These are phyloP conservation scores for Yamadazyma blattariae DNA, from an alignment of 1,139 yeast genomes.

Conservation along the genomic window DNA sequence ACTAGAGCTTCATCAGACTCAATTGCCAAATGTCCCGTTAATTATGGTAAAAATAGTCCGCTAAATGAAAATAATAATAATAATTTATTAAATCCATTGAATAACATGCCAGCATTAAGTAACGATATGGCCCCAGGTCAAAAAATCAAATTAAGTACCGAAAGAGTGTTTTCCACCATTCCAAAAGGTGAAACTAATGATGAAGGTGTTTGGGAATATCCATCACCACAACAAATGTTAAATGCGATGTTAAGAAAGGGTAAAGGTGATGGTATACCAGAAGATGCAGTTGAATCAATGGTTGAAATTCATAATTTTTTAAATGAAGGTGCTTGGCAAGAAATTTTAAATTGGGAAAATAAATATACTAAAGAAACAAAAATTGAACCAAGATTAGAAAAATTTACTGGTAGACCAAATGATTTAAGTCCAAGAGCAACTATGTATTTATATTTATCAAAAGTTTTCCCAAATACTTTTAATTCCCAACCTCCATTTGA, in stretches of 20 bases:
- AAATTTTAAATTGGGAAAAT: conserved; percentile 87
- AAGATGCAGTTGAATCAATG: conserved; percentile 96
- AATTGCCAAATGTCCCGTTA: conserved; percentile 7
- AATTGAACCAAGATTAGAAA: conserved; percentile 70
- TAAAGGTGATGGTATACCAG: conserved; percentile 80
- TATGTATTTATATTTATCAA: conserved; percentile 62
- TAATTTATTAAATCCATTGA: conserved; percentile 67
- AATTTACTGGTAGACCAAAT: conserved; percentile 90
- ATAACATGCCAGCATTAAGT: conserved; percentile 84
- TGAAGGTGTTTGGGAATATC: conserved; percentile 93
- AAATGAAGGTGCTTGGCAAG: conserved; percentile 98
- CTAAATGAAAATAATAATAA: conserved; percentile 14
- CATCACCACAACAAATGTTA: conserved; percentile 98
- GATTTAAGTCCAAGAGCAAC: conserved; percentile 88
- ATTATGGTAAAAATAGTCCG: conserved; percentile 9
- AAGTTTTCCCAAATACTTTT: conserved; percentile 68
- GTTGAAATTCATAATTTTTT: conserved; percentile 94
- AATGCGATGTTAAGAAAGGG: conserved; percentile 97
- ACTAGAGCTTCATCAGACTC: background rate
- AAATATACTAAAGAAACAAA: conserved; percentile 48
- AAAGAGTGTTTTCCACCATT: conserved; percentile 78
- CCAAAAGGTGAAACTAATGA: conserved; percentile 74
- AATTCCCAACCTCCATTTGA: conserved; percentile 89
- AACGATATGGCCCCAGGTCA: conserved; percentile 79
- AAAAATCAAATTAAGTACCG: conserved; percentile 70